Percentiles rank a stretch among this genome's conserved stretches.
These are phyloP conservation scores for Pythium chondricola DNA, from an alignment of 352 stramenopile species.

Conservation along the genomic window DNA sequence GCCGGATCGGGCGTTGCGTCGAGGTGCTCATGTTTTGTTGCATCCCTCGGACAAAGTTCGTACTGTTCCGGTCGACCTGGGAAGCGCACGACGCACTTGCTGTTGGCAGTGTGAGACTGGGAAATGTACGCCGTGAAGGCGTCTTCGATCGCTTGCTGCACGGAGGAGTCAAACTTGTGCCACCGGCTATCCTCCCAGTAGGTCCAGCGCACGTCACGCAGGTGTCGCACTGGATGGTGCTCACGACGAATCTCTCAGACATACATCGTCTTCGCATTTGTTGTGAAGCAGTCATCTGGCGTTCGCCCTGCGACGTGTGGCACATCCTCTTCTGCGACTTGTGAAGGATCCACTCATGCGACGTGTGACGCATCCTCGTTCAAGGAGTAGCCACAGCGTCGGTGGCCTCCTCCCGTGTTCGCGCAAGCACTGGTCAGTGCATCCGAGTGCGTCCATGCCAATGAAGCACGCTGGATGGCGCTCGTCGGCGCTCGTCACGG, in stretches of 20 bases:
- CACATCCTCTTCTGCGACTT: too few relatives aligned
- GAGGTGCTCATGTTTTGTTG: not conserved
- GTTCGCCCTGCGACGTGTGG: too few relatives aligned
- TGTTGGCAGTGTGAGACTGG: not conserved
- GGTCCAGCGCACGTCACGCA: not conserved
- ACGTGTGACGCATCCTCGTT: too few relatives aligned
- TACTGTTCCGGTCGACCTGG: conserved; percentile 2
- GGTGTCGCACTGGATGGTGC: not conserved
- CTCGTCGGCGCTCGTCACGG: too few relatives aligned
- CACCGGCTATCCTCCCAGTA: not conserved
- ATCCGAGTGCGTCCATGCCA: too few relatives aligned
- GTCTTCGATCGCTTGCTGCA: conserved; percentile 2
- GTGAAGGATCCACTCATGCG: too few relatives aligned
- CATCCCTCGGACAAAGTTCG: conserved; percentile 2
- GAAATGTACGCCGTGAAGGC: not conserved
- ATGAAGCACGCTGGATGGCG: too few relatives aligned
- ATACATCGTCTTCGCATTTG: too few relatives aligned
- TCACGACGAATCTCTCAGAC: not conserved
- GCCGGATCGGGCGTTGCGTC: conserved; percentile 2
- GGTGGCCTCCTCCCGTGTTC: too few relatives aligned
- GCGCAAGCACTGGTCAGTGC: too few relatives aligned
- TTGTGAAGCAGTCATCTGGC: too few relatives aligned
- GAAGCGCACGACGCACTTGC: not conserved
- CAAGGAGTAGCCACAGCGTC: too few relatives aligned
- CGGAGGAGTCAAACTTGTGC: not conserved